These are phyloP conservation scores for Cenchrus americanus DNA, from an alignment of 176 grass and related monocot genomes.

Conservation along the genomic window DNA sequence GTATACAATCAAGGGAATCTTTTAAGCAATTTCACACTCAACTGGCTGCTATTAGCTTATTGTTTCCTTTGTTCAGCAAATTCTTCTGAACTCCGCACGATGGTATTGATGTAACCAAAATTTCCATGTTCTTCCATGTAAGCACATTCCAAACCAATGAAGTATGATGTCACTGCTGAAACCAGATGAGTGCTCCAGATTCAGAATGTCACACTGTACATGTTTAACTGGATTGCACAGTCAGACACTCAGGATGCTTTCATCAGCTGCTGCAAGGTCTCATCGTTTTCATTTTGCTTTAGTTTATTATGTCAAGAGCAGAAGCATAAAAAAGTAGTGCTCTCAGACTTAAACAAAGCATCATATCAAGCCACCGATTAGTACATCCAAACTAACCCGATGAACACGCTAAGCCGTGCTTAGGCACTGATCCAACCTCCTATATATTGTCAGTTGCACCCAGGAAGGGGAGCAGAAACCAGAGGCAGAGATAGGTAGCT, in stretches of 20 bases:
- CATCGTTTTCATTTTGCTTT: conserved; percentile 13
- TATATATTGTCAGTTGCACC: conserved; percentile 51
- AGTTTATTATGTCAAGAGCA: conserved; percentile 44
- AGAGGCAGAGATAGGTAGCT: conserved; percentile 14
- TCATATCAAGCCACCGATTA: conserved; percentile 51
- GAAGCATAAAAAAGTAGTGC: conserved; percentile 20
- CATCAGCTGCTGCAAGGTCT: neutral
- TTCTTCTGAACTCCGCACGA: neutral
- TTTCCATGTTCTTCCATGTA: neutral
- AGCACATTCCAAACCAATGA: conserved; percentile 1
- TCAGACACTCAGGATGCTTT: neutral
- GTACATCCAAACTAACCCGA: conserved; percentile 47
- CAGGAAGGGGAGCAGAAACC: conserved; percentile 28
- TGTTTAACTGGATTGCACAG: neutral
- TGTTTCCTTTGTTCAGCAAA: conserved; percentile 30
- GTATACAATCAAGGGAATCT: conserved; percentile 41
- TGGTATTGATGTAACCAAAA: neutral
- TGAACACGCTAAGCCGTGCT: conserved; percentile 11
- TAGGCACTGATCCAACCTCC: conserved; percentile 19
- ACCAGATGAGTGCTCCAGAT: neutral
- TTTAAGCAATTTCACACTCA: conserved; percentile 48
- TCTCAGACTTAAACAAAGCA: conserved; percentile 23
- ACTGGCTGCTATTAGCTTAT: neutral
- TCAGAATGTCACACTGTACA: neutral
- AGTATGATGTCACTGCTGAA: conserved; percentile 21